These are phyloP conservation scores for Lipomyces orientalis DNA, from an alignment of 805 yeast genomes.

Conservation along the genomic window DNA sequence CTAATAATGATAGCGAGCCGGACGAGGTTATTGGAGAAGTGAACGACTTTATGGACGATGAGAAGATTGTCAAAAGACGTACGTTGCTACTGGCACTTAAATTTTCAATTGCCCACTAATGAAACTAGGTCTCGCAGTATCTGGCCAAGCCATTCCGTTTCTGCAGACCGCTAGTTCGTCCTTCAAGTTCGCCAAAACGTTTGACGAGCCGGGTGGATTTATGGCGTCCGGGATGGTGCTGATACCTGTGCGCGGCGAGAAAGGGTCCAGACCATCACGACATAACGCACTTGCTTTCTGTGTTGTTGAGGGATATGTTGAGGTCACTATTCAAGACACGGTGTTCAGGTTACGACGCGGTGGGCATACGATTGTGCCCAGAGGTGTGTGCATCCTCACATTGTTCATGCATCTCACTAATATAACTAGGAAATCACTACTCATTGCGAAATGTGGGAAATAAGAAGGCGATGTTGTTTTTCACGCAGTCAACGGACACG, in stretches of 20 bases:
- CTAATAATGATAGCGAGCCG: constrained; percentile 26
- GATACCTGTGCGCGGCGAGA: constrained; percentile 65
- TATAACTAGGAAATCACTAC: constrained; percentile 20
- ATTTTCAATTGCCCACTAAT: neutral
- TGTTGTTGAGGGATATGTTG: constrained; percentile 71
- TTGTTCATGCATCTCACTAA: neutral
- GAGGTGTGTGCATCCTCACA: constrained; percentile 56
- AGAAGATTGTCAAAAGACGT: constrained; percentile 8
- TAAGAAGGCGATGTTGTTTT: constrained; percentile 67
- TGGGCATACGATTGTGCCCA: constrained; percentile 81
- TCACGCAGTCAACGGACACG: constrained; percentile 66
- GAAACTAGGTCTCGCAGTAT: constrained; percentile 28
- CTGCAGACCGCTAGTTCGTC: constrained; percentile 15
- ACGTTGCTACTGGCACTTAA: constrained; percentile 2
- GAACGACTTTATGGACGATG: constrained; percentile 13
- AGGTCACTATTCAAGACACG: constrained; percentile 65
- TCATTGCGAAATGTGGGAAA: constrained; percentile 54
- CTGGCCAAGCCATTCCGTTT: constrained; percentile 31
- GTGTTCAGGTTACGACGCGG: constrained; percentile 70
- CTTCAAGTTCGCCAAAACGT: constrained; percentile 35
- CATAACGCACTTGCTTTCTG: constrained; percentile 75
- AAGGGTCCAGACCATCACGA: constrained; percentile 64
- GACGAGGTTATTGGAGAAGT: constrained; percentile 29
- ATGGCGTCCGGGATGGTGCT: constrained; percentile 77
- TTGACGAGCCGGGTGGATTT: constrained; percentile 42